phyloP scores from a whole-genome alignment of 148 eudicot species.

The Rheum nobile region DNA sequence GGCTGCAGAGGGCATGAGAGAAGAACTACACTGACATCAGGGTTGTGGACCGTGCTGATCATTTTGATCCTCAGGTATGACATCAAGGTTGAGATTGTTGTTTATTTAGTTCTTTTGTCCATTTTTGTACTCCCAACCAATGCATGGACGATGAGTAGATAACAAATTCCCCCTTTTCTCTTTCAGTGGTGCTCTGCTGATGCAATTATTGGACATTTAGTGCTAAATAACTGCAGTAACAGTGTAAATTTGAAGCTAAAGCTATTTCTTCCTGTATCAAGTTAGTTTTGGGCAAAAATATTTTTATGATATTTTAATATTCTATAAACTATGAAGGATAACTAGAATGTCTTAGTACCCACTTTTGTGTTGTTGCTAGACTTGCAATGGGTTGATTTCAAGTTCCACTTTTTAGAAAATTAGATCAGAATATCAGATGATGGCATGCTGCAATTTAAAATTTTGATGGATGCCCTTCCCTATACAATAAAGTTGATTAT shows the following conservation, averaged over 20 bases:
- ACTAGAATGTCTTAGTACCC: background rate
- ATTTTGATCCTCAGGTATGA: no score
- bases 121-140: no score
- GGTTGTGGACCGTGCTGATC: no score
- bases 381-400: background rate
- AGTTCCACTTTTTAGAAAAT: background rate
- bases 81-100: constrained; percentile 55
- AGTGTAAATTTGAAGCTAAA: background rate
- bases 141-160: no score
- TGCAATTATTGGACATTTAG: background rate
- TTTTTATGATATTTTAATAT: background rate
- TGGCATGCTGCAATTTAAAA: background rate
- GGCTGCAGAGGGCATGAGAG: no score
- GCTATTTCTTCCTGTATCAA: background rate
- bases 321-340: background rate
- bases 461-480: background rate
- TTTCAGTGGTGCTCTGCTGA: no score
- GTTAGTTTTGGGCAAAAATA: background rate
- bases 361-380: background rate
- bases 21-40: no score
- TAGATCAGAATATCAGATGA: no score
- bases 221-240: background rate
- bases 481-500: background rate
- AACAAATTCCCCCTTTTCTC: no score
- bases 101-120: constrained; percentile 55